Base-by-base conservation (phyloP, 805 yeast genomes). In the Phaffomyces opuntiae region DNA sequence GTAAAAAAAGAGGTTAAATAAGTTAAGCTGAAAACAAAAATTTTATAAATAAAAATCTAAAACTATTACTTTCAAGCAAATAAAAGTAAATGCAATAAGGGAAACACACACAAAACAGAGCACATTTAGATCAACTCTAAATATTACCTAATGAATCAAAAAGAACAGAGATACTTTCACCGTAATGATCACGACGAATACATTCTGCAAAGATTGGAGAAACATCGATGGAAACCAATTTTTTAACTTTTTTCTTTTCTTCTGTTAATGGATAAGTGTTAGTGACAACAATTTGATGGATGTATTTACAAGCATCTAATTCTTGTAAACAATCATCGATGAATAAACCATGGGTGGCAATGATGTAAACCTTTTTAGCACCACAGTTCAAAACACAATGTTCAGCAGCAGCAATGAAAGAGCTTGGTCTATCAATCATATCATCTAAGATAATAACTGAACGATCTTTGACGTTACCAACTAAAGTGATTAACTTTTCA, bases 171-270 rank as follows among this genome's bases (percentile, higher is more conserved):
- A 91, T 90, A 57, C 95, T 84, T 71, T 91, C 98, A 64, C 99
- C 99, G 59, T 91, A 90, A 66, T 93, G 99, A 63, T 93, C 96
- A 72, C 99, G 85, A 70, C 99, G 83, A 50, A 93, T 91, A 67
- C 98, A 93, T 72, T 93, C 99, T 33, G 98, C 98, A 61, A 93
- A 86, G 44, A 93, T 89, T 17, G 96, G 85, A 50, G 96, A 85
- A 42, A 93, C 95, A 61, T 93, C 99, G 57, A 93, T 89, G 42
- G 88, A 84, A 14, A 80, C 81, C 56, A 93, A 73, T 66, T 93
- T 93, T 48, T 78, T 70, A 51, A 82, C 74, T 42, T 71, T 73
- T 44, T 70, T 73, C 54, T 77, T 73, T 48, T 78, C 83, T 53
- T 75, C 75, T 17, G 83, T 70, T 43, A 91, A 86, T 47, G 99